Conservation (phyloP, 805 yeast species). For the Saturnispora gosingensis region DNA sequence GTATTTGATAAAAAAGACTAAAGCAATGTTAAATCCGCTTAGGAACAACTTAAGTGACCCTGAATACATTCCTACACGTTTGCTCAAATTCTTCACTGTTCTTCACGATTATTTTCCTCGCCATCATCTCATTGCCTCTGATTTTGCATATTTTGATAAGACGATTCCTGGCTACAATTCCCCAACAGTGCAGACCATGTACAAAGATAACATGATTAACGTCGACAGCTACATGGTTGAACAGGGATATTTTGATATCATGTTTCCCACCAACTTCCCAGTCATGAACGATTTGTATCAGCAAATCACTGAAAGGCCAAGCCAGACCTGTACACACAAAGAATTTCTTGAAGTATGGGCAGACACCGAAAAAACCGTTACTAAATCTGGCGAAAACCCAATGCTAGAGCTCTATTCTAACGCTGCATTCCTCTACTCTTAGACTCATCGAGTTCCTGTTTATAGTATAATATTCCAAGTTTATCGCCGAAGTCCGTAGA, state of each 20-base stretch:
- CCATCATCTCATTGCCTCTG: slow-evolving; percentile 66
- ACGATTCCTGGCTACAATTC: slow-evolving; percentile 50
- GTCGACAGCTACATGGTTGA: slow-evolving; percentile 70
- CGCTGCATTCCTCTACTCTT: slow-evolving; percentile 56
- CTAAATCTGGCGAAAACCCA: slow-evolving; percentile 76
- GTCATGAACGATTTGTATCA: slow-evolving; percentile 53
- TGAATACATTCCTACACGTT: slow-evolving; percentile 75
- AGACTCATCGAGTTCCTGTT: background rate
- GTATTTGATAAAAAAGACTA: slow-evolving; percentile 30
- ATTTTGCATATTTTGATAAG: slow-evolving; percentile 48
- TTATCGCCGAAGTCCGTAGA: background rate
- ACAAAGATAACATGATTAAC: slow-evolving; percentile 58
- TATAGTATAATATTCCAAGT: background rate
- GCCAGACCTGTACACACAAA: slow-evolving; percentile 46
- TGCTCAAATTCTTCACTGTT: slow-evolving; percentile 54
- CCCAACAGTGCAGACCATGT: slow-evolving; percentile 75
- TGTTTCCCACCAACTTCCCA: slow-evolving; percentile 75
- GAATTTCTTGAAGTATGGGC: slow-evolving; percentile 67
- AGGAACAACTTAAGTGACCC: slow-evolving; percentile 59
- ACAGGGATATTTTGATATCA: slow-evolving; percentile 79
- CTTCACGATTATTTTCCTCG: slow-evolving; percentile 61
- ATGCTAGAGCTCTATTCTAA: slow-evolving; percentile 70
- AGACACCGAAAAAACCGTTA: slow-evolving; percentile 54
- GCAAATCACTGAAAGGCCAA: slow-evolving; percentile 51
- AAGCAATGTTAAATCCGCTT: slow-evolving; percentile 52